phyloP scores from a whole-genome alignment of 1,284 basidiomycete genomes.

The Schizophyllum commune region DNA sequence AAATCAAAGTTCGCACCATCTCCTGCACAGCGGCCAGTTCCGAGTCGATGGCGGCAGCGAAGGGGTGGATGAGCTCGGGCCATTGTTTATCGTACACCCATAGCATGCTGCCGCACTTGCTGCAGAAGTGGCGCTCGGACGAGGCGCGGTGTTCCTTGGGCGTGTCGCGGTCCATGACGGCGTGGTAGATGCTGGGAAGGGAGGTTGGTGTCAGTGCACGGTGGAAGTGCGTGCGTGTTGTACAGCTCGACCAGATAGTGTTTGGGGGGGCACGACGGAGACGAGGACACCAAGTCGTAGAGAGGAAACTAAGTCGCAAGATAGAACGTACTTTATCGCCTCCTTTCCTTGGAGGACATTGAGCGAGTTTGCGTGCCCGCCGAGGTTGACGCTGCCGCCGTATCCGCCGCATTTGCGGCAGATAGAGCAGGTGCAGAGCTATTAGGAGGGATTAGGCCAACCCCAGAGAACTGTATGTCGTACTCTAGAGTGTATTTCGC shows the following conservation, averaged over 20 bases:
- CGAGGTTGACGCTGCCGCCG: slow-evolving; percentile 53
- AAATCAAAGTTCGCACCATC: slow-evolving; percentile 28
- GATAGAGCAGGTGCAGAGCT: slow-evolving; percentile 55
- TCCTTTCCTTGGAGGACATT: slow-evolving; percentile 41
- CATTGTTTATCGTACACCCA: slow-evolving; percentile 49
- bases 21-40: slow-evolving; percentile 35
- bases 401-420: slow-evolving; percentile 56
- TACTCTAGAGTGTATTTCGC: no score
- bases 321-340: slow-evolving; percentile 36
- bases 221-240: no score
- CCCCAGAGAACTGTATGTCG: no score
- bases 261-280: no score
- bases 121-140: slow-evolving; percentile 53
- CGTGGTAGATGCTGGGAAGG: slow-evolving; percentile 42
- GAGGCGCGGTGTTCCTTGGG: slow-evolving; percentile 29
- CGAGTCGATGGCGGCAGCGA: slow-evolving; percentile 52
- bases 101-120: slow-evolving; percentile 51
- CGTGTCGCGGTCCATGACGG: slow-evolving; percentile 45
- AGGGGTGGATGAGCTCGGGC: slow-evolving; percentile 55
- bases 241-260: no score
- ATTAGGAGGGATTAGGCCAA: no score
- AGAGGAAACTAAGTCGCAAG: neutral
- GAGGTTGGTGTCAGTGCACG: no score
- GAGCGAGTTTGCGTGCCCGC: slow-evolving; percentile 39
- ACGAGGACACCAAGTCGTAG: neutral